phyloP scores from a whole-genome alignment of 2,329 filamentous ascomycete species.

The Hansfordia pulvinata region DNA sequence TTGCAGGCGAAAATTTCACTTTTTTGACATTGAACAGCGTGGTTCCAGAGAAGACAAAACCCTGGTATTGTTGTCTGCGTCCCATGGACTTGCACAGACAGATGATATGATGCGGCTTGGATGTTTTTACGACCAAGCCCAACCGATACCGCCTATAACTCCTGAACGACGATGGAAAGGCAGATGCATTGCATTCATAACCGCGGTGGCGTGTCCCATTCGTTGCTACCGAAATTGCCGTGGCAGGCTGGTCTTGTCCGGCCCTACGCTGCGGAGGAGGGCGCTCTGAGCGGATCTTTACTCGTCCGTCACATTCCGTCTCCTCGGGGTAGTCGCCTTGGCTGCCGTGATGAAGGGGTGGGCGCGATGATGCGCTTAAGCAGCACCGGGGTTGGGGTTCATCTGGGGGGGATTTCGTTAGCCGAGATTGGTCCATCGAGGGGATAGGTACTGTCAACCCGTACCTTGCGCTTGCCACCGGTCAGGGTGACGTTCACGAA shows the following conservation, averaged over 20 bases:
- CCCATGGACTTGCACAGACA: too few species aligned
- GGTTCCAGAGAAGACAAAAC: too few species aligned
- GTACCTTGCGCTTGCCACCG: slow-evolving; percentile 95
- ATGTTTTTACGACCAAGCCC: slow-evolving; percentile 10
- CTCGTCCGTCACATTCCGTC: slow-evolving; percentile 14
- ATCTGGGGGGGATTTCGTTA: slow-evolving; percentile 16
- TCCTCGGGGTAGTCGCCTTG: slow-evolving; percentile 10
- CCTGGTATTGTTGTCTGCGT: too few species aligned
- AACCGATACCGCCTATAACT: slow-evolving; percentile 16
- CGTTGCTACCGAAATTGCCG: slow-evolving; percentile 9
- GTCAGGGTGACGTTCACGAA: slow-evolving; percentile 98
- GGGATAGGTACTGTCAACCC: slow-evolving; percentile 8
- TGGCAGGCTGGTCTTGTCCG: slow-evolving; percentile 11
- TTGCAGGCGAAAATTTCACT: too few species aligned
- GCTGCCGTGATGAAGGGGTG: slow-evolving; percentile 13
- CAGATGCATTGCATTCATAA: slow-evolving; percentile 10
- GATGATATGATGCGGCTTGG: too few species aligned
- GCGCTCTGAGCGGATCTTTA: slow-evolving; percentile 10
- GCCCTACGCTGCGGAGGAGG: slow-evolving; percentile 10
- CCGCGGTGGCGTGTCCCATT: slow-evolving; percentile 9
- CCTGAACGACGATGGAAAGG: slow-evolving; percentile 14
- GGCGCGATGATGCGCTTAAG: slow-evolving; percentile 15
- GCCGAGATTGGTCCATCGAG: neutral
- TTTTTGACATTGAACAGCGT: too few species aligned
- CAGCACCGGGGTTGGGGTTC: slow-evolving; percentile 25